Base-by-base conservation (phyloP, 192 early-diverging fungal species). In the Umbelopsis isabellina region DNA sequence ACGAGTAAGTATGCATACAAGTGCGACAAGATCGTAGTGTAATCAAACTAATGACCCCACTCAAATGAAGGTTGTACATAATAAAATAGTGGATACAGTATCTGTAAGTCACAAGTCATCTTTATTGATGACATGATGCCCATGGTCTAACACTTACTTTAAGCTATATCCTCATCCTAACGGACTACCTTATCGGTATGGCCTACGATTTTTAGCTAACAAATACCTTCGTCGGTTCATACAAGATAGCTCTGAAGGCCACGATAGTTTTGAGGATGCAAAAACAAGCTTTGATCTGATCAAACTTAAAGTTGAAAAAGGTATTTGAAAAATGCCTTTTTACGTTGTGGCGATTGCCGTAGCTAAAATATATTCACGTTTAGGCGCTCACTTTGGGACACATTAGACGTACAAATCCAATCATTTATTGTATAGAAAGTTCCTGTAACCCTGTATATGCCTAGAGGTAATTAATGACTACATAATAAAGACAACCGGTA, bases 251-350 rank as follows among this genome's bases (percentile, higher is more conserved):
- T 71, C 74, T 23, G 79, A 75, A 3, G 90, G 90, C 0, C 90
- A 91, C 69, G 90, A 91, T 66, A 83, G 85, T 18, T 74, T 75
- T 45, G 85, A 89, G 73, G 90, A 91, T 75, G 88, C 90, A 15
- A 71, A 74, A 30, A 83, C 86, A 3, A 81, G 81, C 50, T 48
- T 91, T 8, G 87, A 91, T 13, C 33, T 91, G 3, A 81, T 86
- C 12, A 73, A 75, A 47, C 49, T 72, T 25, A 80, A 73, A 47
- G 66, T 86, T 21, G 58, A 75, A 67, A 76, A 81, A 46, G 71
- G 75, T 65, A 37, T 23, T 21, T 69, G 7, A 8, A 9, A 21
- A 15, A 21, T 8, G 15, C 37, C 7, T 9, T 41, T 1, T 4
- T 41, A 41, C 1, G 1, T 41, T 41, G 37, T 41, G 37, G 10